Base-by-base conservation (phyloP, 2,329 filamentous ascomycete species). In the Ilyonectria sp. region DNA sequence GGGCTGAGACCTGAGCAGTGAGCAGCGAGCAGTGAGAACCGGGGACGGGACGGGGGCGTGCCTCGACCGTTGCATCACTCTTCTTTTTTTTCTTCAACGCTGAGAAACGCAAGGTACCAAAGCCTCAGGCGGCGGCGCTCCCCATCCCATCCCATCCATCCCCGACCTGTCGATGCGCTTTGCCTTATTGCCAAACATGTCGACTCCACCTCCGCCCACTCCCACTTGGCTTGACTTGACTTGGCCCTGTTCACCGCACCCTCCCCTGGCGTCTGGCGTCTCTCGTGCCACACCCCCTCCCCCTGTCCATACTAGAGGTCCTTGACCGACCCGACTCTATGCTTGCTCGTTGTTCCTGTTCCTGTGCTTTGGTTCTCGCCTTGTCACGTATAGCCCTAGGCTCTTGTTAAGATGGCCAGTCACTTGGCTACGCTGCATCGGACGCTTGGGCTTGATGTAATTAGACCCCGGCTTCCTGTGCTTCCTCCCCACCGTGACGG, bases 151-250 rank as follows among this genome's bases (percentile, higher is more conserved):
- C 17, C 63, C 63, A 59, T 74, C 56, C 60, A 69, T 70, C 68
- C 69, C 72, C 65, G 65, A 55, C 66, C 68, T 71, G 68, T 76
- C 65, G 69, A 75, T 74, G 59, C 49, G 55, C 69, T 74, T 58
- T 75, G 71, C 74, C 71, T 76, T 75, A 75, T 75, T 75, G 60
- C 65, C 69, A 75, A 75, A 74, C 74, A 66, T 54, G 61, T 67
- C 52, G 64, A 68, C 71, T 65, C 71, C 72, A 74, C 71, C 58
- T 71, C 58, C 65, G 55, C 67, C 67, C 64, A 65, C 68, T 69
- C 69, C 62, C 35, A 53, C 61, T 57, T 59, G 35, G 15, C 40
- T 46, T 44, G 37, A 46, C 43, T 60, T 31, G 56, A 37, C 46
- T 59, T 44, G 40, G 54, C 47, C 65, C 68, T 61, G 55, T 47